phyloP scores from a whole-genome alignment of 2,329 filamentous ascomycete species.

The Malbranchea zuffiana region DNA sequence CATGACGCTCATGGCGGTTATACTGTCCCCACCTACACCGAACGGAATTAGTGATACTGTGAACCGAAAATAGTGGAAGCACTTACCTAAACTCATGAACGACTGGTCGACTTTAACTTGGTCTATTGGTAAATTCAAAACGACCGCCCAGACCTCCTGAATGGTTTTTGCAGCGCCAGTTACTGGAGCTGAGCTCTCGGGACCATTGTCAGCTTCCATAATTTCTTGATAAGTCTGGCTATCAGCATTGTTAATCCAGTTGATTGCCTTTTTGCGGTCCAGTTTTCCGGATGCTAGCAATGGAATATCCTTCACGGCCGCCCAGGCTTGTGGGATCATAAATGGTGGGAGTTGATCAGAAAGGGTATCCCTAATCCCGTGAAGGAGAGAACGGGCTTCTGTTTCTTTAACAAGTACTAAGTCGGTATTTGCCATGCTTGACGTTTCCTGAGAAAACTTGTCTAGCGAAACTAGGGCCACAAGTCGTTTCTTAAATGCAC shows the following conservation, averaged over 20 bases:
- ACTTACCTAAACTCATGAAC: constrained; percentile 27
- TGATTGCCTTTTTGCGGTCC: constrained; percentile 25
- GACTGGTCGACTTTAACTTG: constrained; percentile 27
- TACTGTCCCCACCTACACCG: constrained; percentile 38
- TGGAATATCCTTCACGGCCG: constrained; percentile 11
- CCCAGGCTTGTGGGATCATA: constrained; percentile 14
- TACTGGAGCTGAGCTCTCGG: constrained; percentile 11
- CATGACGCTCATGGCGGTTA: constrained; percentile 42
- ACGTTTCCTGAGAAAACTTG: constrained; percentile 16
- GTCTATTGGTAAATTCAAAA: constrained; percentile 26
- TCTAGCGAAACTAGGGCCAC: constrained; percentile 35
- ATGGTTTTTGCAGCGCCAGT: constrained; percentile 12
- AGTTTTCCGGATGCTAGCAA: constrained; percentile 13
- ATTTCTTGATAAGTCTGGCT: constrained; percentile 31
- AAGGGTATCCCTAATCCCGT: constrained; percentile 28
- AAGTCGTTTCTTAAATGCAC: constrained; percentile 35
- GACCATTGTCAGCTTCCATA: constrained; percentile 23
- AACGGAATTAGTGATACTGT: background rate
- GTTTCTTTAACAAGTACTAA: constrained; percentile 25
- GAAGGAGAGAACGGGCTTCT: constrained; percentile 22
- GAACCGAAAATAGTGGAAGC: background rate
- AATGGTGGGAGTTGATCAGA: constrained; percentile 24
- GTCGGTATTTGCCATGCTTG: constrained; percentile 19
- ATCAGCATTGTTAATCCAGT: constrained; percentile 38
- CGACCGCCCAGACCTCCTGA: constrained; percentile 25